These are phyloP conservation scores for Ophiostoma sp. DNA, from an alignment of 2,329 filamentous ascomycete genomes.

Conservation along the genomic window DNA sequence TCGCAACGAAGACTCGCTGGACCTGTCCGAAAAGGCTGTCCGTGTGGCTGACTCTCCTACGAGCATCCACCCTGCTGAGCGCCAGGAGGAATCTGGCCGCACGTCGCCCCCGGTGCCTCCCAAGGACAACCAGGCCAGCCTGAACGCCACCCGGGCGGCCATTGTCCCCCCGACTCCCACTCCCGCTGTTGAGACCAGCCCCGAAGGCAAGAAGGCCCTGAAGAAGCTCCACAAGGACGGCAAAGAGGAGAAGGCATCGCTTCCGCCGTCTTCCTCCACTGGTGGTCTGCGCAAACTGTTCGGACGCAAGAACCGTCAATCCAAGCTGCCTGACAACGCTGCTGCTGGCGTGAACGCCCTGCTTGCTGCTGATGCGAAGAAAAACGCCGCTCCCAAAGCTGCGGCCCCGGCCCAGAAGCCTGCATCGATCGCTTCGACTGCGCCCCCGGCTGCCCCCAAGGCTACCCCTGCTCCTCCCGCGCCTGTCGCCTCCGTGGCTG, in stretches of 20 bases:
- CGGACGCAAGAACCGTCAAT: conserved; percentile 60
- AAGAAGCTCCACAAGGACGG: conserved; percentile 59
- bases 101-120: conserved; percentile 41
- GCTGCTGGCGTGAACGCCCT: conserved; percentile 53
- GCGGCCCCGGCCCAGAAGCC: not conserved
- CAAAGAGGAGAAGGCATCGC: conserved; percentile 37
- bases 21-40: conserved; percentile 40
- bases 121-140: conserved; percentile 39
- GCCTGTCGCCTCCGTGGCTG: conserved; percentile 33
- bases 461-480: conserved; percentile 24
- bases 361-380: conserved; percentile 44
- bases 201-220: conserved; percentile 49
- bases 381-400: not conserved
- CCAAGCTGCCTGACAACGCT: conserved; percentile 57
- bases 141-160: conserved; percentile 41
- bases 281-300: conserved; percentile 66
- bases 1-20: conserved; percentile 19
- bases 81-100: conserved; percentile 4
- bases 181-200: conserved; percentile 40
- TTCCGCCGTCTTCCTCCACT: conserved; percentile 26
- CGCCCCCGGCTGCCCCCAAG: not conserved
- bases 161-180: conserved; percentile 47
- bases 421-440: conserved; percentile 15
- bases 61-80: conserved; percentile 40
- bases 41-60: conserved; percentile 36